Base-by-base conservation (phyloP, 2,329 filamentous ascomycete genomes). In the Sclerotinia trifoliorum region DNA sequence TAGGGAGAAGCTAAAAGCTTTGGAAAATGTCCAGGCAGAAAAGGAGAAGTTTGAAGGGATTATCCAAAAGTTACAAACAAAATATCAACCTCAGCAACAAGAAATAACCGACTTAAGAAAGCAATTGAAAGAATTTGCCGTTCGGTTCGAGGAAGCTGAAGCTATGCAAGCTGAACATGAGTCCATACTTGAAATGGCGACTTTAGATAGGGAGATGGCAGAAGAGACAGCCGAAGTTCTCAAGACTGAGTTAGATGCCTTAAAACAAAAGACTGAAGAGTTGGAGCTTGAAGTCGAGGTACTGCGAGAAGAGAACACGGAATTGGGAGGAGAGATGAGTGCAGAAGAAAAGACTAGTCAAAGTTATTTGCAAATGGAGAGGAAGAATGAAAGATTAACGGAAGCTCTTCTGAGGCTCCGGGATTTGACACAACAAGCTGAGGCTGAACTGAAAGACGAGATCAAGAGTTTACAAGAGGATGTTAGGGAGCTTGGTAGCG, bases 201-300 rank as follows among this genome's bases (percentile, higher is more conserved):
- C 92, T 0, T 82, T 99, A 35, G 95, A 99, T 77, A 88, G 92
- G 56, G 94, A 99, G 79, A 96, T 98, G 91, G 95, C 95, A 0
- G 94, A 99, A 78, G 94, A 97, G 79, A 93, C 89, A 55, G 90
- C 92, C 0, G 95, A 98, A 73, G 88, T 90, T 24, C 83, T 90
- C 63, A 95, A 93, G 77, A 85, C 86, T 1, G 94, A 99, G 76
- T 81, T 96, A 32, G 91, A 96, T 49, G 85, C 87, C 2, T 78
- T 96, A 65, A 92, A 92, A 75, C 81, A 86, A 68, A 93, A 89
- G 75, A 80, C 88, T 1, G 94, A 98, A 78, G 94, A 98, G 78
- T 82, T 96, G 10, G 89, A 95, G 74, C 82, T 97, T 13, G 94
- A 99, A 77, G 85, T 94, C 0, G 94, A 98, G 56, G 89, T 98